Conservation (phyloP, 768 basidiomycete genomes). For the Lyophyllum atratum region DNA sequence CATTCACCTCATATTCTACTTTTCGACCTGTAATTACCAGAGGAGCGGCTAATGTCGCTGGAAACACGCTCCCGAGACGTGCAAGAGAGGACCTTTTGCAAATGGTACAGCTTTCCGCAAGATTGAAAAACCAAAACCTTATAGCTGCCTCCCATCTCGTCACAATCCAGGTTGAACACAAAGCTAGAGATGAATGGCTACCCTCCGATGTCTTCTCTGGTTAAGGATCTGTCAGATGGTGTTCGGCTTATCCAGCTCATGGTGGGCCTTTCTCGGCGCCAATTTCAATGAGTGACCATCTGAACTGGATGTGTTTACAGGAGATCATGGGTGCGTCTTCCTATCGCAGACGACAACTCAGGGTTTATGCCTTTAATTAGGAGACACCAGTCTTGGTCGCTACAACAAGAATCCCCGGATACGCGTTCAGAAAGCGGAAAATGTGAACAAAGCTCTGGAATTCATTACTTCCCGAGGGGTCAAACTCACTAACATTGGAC, state of each 20-base stretch:
- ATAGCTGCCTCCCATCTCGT: constrained; percentile 1
- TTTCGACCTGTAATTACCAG: constrained; percentile 7
- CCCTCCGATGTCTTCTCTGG: constrained; percentile 86
- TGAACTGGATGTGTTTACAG: constrained; percentile 39
- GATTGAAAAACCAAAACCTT: constrained; percentile 2
- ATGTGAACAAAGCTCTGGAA: constrained; percentile 94
- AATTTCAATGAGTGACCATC: background rate
- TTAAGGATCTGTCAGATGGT: constrained; percentile 91
- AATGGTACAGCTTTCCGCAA: constrained; percentile 59
- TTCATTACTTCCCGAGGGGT: constrained; percentile 94
- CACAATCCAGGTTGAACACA: constrained; percentile 80
- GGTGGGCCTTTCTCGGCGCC: constrained; percentile 44
- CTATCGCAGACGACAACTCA: background rate
- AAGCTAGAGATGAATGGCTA: constrained; percentile 86
- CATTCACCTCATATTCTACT: constrained; percentile 7
- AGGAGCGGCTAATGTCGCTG: constrained; percentile 44
- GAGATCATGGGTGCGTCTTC: constrained; percentile 87
- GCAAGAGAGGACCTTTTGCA: constrained; percentile 86
- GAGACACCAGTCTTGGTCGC: constrained; percentile 89
- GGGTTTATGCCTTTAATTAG: constrained; percentile 34
- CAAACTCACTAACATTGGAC: constrained; percentile 96
- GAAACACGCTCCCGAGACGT: constrained; percentile 64
- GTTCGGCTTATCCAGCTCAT: constrained; percentile 94
- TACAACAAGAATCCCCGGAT: constrained; percentile 91
- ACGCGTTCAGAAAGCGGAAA: constrained; percentile 97